A percentile compares a stretch with the other conserved stretches of the same genome.
These are phyloP conservation scores for Bipolaris victoriae DNA, from an alignment of 2,329 filamentous ascomycete species.

Conservation along the genomic window DNA sequence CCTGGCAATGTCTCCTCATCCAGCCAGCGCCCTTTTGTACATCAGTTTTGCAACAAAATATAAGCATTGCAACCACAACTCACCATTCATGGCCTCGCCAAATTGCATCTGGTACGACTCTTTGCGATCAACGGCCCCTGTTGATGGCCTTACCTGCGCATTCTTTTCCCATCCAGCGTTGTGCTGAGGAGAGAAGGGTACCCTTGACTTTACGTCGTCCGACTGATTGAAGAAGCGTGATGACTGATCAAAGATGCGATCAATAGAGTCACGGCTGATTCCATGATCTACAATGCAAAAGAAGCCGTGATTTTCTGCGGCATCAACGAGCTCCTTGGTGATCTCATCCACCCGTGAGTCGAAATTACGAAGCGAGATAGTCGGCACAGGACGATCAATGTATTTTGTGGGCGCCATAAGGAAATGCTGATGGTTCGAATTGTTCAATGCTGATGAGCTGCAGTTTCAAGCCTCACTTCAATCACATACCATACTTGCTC, in stretches of 20 bases:
- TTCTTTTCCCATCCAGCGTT: constrained; percentile 69
- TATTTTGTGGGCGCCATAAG: constrained; percentile 21
- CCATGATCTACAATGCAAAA: constrained; percentile 64
- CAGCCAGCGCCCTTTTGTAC: constrained; percentile 54
- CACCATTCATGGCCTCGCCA: constrained; percentile 59
- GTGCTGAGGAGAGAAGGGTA: constrained; percentile 56
- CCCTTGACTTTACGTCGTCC: constrained; percentile 55
- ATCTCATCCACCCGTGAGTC: constrained; percentile 60
- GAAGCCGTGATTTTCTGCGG: constrained; percentile 66
- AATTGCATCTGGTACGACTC: constrained; percentile 70
- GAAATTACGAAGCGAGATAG: constrained; percentile 61
- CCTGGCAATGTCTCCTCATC: constrained; percentile 55
- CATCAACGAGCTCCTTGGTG: constrained; percentile 58
- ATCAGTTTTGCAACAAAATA: not conserved
- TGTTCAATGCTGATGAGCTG: not conserved
- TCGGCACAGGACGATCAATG: constrained; percentile 21
- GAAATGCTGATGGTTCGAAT: not conserved
- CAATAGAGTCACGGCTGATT: constrained; percentile 57
- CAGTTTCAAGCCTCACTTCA: not conserved
- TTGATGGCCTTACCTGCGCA: constrained; percentile 48
- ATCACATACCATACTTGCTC: constrained; percentile 1
- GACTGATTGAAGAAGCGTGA: constrained; percentile 61
- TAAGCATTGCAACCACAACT: constrained; percentile 11
- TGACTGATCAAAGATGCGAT: constrained; percentile 59
- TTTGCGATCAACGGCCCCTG: constrained; percentile 64